Evolutionary conservation across 202 grass and related monocot species (phyloP).

Genomic region (Brachypodium distachyon): DNA sequence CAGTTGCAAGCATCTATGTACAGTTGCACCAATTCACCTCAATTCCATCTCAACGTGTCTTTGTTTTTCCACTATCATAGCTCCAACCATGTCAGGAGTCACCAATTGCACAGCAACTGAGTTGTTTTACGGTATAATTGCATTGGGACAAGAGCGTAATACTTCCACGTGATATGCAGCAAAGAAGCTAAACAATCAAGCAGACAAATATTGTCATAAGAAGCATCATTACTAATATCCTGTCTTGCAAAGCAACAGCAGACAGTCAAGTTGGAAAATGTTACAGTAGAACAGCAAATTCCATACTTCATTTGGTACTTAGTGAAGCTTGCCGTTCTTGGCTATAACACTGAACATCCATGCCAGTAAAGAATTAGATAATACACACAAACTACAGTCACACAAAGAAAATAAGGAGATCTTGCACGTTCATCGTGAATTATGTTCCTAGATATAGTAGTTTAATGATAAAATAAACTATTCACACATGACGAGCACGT

Average conservation of each 20-base stretch:
- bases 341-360: conserved; percentile 81
- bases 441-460: conserved; percentile 1
- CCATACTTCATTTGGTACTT: conserved; percentile 53
- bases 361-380: conserved; percentile 58
- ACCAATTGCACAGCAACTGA: background rate
- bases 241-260: conserved; percentile 27
- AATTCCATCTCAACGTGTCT: background rate
- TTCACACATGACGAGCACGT: background rate
- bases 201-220: background rate
- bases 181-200: conserved; percentile 20
- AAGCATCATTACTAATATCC: conserved; percentile 18
- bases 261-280: conserved; percentile 22
- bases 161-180: background rate
- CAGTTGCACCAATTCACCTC: background rate
- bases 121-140: conserved; percentile 1
- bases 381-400: conserved; percentile 36
- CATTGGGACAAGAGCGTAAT: background rate
- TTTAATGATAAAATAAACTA: conserved; percentile 1
- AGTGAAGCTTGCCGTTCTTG: conserved; percentile 67
- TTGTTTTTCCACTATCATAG: background rate
- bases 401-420: conserved; percentile 25
- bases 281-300: conserved; percentile 35
- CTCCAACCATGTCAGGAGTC: background rate
- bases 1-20: background rate
- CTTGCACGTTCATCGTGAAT: background rate